phyloP scores from a whole-genome alignment of 78 protist genomes.

The Dictyostelium purpureum region DNA sequence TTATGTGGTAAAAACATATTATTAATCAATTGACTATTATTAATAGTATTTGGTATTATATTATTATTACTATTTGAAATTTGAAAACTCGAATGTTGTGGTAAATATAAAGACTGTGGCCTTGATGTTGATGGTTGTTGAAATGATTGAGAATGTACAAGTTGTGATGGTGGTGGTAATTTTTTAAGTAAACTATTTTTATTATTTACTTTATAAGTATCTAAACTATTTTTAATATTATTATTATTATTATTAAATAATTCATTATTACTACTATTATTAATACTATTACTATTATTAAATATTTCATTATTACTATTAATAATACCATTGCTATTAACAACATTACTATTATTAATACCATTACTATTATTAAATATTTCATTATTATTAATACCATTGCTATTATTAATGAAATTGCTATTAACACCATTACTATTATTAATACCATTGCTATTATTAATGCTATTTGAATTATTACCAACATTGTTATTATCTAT shows the following conservation, averaged over 20 bases:
- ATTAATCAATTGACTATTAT: neutral
- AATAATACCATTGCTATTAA: neutral
- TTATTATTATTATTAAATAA: neutral
- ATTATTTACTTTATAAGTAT: neutral
- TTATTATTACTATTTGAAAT: neutral
- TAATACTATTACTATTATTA: neutral
- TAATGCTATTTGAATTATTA: no score
- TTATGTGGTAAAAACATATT: conserved; percentile 38
- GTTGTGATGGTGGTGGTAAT: conserved; percentile 10
- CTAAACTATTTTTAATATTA: neutral
- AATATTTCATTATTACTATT: neutral
- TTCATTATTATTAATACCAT: no score
- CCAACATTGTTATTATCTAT: no score
- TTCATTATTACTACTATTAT: neutral
- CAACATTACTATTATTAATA: no score
- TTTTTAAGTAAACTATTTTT: neutral
- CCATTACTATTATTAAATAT: no score
- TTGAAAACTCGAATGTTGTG: neutral
- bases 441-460: neutral
- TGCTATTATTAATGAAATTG: no score
- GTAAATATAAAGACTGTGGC: neutral
- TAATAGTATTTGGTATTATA: neutral
- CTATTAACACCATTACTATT: no score
- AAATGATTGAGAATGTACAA: conserved; percentile 18
- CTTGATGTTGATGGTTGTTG: neutral